Conservation (phyloP, 805 yeast species). For the Wickerhamomyces canadensis region DNA sequence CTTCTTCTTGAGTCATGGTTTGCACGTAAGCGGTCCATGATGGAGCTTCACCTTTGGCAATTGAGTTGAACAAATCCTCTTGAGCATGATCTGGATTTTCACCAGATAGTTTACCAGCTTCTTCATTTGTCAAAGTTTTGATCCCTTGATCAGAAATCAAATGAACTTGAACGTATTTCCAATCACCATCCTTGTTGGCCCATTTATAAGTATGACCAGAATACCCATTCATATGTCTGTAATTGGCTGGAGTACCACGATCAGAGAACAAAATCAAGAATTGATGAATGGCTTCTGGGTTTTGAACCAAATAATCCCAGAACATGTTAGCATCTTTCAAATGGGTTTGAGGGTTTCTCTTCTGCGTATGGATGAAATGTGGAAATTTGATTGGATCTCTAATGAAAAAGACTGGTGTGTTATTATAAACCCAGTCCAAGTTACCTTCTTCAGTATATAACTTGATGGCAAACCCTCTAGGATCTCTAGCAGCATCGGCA, state of each 20-base stretch:
- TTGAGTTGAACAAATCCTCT: slow-evolving; percentile 72
- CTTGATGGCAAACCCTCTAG: slow-evolving; percentile 79
- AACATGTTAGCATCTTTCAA: slow-evolving; percentile 72
- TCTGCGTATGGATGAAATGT: slow-evolving; percentile 83
- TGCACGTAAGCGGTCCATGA: slow-evolving; percentile 84
- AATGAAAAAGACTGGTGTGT: slow-evolving; percentile 79
- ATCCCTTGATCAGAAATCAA: slow-evolving; percentile 60
- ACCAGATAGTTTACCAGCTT: slow-evolving; percentile 64
- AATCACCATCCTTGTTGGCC: slow-evolving; percentile 69
- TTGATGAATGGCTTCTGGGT: slow-evolving; percentile 73
- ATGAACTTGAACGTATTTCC: slow-evolving; percentile 77
- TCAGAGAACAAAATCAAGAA: slow-evolving; percentile 69
- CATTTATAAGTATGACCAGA: slow-evolving; percentile 84
- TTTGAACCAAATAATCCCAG: slow-evolving; percentile 70
- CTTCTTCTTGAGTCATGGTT: slow-evolving; percentile 80
- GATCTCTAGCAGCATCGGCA: slow-evolving; percentile 81
- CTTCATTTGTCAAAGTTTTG: slow-evolving; percentile 42
- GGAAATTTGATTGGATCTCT: slow-evolving; percentile 87
- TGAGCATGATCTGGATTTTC: slow-evolving; percentile 80
- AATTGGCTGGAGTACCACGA: slow-evolving; percentile 76
- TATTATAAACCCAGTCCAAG: slow-evolving; percentile 80
- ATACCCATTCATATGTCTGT: slow-evolving; percentile 77
- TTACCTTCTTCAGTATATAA: slow-evolving; percentile 82
- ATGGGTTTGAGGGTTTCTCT: slow-evolving; percentile 78
- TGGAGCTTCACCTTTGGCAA: slow-evolving; percentile 73